A percentile compares a stretch with the other conserved stretches of the same genome.
Evolutionary conservation across 257 asterid species (phyloP).

Genomic region (Plantago elongata): DNA sequence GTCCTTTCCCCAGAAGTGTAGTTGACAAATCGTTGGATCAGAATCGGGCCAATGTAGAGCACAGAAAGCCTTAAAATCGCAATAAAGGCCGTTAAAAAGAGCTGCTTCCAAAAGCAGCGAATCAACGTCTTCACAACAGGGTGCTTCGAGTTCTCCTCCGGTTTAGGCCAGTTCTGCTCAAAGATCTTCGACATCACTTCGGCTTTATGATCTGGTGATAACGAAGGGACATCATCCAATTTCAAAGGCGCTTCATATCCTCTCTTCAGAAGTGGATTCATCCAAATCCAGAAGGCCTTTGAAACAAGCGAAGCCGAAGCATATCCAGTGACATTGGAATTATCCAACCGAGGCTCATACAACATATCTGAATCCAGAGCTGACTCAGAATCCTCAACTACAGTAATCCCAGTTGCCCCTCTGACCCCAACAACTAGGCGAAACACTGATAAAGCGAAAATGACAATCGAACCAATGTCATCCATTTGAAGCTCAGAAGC

Average conservation of each 20-base stretch:
- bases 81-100: constrained; percentile 58
- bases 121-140: constrained; percentile 63
- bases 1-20: constrained; percentile 56
- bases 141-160: constrained; percentile 63
- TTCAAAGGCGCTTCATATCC: constrained; percentile 65
- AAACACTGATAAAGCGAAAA: constrained; percentile 39
- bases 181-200: constrained; percentile 57
- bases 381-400: constrained; percentile 25
- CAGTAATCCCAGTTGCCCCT: constrained; percentile 63
- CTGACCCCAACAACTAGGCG: constrained; percentile 44
- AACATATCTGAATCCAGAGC: constrained; percentile 25
- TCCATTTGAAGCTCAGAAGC: constrained; percentile 41
- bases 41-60: constrained; percentile 72
- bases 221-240: constrained; percentile 68
- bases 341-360: constrained; percentile 36
- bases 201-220: constrained; percentile 73
- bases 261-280: constrained; percentile 70
- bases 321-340: constrained; percentile 49
- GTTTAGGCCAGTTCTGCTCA: constrained; percentile 70
- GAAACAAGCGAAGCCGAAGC: constrained; percentile 76
- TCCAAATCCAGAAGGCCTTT: constrained; percentile 77
- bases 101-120: constrained; percentile 75
- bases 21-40: constrained; percentile 68
- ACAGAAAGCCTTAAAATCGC: constrained; percentile 75
- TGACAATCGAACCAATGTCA: constrained; percentile 42